A percentile compares a stretch with the other conserved stretches of the same genome.
Conservation (phyloP, 768 basidiomycete species). For the Boletus speciosus region DNA sequence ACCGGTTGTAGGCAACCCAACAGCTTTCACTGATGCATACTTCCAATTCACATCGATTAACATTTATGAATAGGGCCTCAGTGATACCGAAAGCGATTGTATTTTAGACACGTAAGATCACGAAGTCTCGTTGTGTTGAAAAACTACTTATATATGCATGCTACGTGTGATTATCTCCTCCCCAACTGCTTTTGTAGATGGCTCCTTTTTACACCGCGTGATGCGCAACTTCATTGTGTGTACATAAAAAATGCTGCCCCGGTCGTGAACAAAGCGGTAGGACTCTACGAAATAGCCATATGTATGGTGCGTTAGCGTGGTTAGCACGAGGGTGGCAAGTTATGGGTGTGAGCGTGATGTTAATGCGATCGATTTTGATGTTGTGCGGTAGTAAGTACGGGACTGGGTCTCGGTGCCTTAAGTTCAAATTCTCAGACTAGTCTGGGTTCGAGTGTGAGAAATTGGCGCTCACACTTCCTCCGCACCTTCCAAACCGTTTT, state of each 20-base stretch:
- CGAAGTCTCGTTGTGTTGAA: neutral
- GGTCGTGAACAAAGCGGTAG: too few species aligned
- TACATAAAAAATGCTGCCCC: too few species aligned
- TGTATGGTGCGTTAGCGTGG: neutral
- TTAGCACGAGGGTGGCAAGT: too few species aligned
- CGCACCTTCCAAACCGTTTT: conserved; percentile 6
- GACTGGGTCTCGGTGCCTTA: neutral
- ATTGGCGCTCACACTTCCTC: conserved; percentile 6
- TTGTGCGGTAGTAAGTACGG: neutral
- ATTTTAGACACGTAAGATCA: neutral
- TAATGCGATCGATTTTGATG: neutral
- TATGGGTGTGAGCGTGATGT: neutral
- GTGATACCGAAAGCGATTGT: neutral
- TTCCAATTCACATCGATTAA: conserved; percentile 39
- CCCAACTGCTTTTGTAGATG: too few species aligned
- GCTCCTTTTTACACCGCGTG: too few species aligned
- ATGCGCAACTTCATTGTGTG: too few species aligned
- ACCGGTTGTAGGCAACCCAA: conserved; percentile 30
- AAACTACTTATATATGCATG: neutral
- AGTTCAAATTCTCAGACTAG: too few species aligned
- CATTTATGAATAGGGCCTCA: conserved; percentile 30
- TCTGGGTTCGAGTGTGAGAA: conserved; percentile 22
- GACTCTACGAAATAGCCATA: neutral
- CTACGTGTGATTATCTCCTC: too few species aligned
- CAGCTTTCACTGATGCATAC: conserved; percentile 40